These are phyloP conservation scores for Gleditsia sinensis DNA, from an alignment of 306 rosid genomes.

Conservation along the genomic window DNA sequence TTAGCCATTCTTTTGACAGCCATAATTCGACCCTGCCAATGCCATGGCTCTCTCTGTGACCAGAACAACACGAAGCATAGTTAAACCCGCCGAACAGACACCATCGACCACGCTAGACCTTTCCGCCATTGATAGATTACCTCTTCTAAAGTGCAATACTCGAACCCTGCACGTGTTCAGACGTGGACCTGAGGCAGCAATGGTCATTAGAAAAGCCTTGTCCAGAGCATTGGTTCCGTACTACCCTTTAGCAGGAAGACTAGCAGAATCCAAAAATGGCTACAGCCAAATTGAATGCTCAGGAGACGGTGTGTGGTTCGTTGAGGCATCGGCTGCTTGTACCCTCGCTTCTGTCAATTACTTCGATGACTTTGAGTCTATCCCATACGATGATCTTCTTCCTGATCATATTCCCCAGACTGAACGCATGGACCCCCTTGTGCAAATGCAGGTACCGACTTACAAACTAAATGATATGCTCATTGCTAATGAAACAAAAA, in stretches of 20 bases:
- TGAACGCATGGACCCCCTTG: slow-evolving; percentile 48
- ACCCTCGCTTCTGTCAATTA: slow-evolving; percentile 51
- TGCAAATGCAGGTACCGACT: slow-evolving; percentile 65
- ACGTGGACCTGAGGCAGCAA: slow-evolving; percentile 51
- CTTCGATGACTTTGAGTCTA: slow-evolving; percentile 49
- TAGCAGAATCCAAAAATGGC: slow-evolving; percentile 30
- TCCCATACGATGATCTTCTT: slow-evolving; percentile 53
- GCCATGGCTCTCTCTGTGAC: slow-evolving; percentile 50
- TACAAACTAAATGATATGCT: too few relatives aligned
- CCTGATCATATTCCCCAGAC: slow-evolving; percentile 44
- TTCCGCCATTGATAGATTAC: slow-evolving; percentile 57
- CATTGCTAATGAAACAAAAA: too few relatives aligned
- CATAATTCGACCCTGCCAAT: neutral
- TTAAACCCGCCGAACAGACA: slow-evolving; percentile 53
- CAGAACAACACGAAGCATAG: slow-evolving; percentile 45
- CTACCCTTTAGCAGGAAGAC: slow-evolving; percentile 78
- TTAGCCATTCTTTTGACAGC: neutral
- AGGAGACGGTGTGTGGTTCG: slow-evolving; percentile 61
- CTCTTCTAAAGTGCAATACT: slow-evolving; percentile 62
- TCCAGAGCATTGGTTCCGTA: slow-evolving; percentile 73
- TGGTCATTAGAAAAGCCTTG: slow-evolving; percentile 56
- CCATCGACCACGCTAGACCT: slow-evolving; percentile 52
- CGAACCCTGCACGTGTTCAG: slow-evolving; percentile 73
- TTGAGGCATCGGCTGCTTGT: slow-evolving; percentile 59
- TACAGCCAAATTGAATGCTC: slow-evolving; percentile 57